Evolutionary conservation across 768 basidiomycete species (phyloP), one percentile per base, ranked within the genome.

Genomic region (Phaeolepiota aurea): DNA sequence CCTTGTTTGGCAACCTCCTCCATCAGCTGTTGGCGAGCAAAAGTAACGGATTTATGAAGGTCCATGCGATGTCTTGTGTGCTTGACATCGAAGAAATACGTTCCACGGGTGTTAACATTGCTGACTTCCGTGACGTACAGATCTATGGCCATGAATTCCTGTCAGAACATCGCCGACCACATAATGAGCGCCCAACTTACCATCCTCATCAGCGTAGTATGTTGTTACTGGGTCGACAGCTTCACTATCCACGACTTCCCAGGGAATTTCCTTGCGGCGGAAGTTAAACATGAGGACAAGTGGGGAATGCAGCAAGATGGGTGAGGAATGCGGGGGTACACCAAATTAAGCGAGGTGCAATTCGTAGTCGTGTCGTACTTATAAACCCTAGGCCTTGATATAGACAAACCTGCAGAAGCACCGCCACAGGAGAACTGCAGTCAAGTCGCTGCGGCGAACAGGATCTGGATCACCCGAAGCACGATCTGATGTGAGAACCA

Each of bases 161-260:
- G n/a, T n/a, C n/a, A n/a, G n/a, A n/a, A n/a, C n/a, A n/a, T n/a
- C n/a, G n/a, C n/a, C n/a, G n/a, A n/a, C n/a, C n/a, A n/a, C n/a
- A n/a, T n/a, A n/a, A n/a, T n/a, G n/a, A n/a, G n/a, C n/a, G n/a
- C n/a, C n/a, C 12, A 33, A 53, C 69, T 35, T 43, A 78, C 77
- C 77, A 53, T 71, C 77, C 53, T 71, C 68, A 46, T 82, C 74
- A 39, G 76, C 77, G 47, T 76, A 71, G 56, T 76, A 82, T 57
- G 72, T 75, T 13, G 73, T 65, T 11, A 87, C 72, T 18, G 85
- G 78, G 34, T 78, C 72, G 37, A 88, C 74, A 21, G 65, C 59
- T 51, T 72, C 74, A 53, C 68, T 76, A 43, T 78, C 77, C 20
- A 87, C 79, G 31, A 87, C 84, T 62, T 88, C 86, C 86, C 86